Conservation (phyloP, 208 protist genomes). For the Vickermania spadyakhi region DNA sequence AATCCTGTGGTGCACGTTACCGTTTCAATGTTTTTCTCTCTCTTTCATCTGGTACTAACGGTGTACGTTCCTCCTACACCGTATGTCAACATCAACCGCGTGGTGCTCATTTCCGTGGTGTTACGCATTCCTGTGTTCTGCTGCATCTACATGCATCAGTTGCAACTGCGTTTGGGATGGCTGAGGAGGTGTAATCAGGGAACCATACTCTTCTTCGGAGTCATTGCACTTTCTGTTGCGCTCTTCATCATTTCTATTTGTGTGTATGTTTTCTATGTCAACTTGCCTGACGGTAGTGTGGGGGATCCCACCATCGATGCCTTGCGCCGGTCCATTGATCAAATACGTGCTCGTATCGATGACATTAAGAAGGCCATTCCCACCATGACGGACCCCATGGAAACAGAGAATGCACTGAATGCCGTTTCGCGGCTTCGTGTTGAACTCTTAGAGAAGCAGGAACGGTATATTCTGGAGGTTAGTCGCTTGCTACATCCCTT, state of each 20-base stretch:
- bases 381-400: constrained; percentile 21
- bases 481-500: constrained; percentile 30
- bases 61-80: constrained; percentile 23
- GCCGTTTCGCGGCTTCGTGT: constrained; percentile 50
- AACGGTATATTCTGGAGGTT: constrained; percentile 53
- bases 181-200: constrained; percentile 39
- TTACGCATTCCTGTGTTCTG: constrained; percentile 24
- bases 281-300: constrained; percentile 17
- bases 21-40: constrained; percentile 29
- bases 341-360: constrained; percentile 50
- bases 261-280: constrained; percentile 36
- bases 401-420: constrained; percentile 59
- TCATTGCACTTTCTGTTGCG: constrained; percentile 15
- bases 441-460: constrained; percentile 67
- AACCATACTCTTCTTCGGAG: constrained; percentile 28
- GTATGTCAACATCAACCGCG: constrained; percentile 59
- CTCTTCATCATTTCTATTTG: constrained; percentile 39
- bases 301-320: constrained; percentile 51
- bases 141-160: constrained; percentile 20
- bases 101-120: constrained; percentile 19
- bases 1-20: constrained; percentile 26
- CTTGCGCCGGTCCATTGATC: constrained; percentile 39
- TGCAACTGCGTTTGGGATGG: constrained; percentile 30
- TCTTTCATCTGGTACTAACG: constrained; percentile 14
- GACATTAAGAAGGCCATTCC: constrained; percentile 50